Evolutionary conservation across 192 early-diverging fungal genomes (phyloP).

Genomic region (Backusella tarrabulga): DNA sequence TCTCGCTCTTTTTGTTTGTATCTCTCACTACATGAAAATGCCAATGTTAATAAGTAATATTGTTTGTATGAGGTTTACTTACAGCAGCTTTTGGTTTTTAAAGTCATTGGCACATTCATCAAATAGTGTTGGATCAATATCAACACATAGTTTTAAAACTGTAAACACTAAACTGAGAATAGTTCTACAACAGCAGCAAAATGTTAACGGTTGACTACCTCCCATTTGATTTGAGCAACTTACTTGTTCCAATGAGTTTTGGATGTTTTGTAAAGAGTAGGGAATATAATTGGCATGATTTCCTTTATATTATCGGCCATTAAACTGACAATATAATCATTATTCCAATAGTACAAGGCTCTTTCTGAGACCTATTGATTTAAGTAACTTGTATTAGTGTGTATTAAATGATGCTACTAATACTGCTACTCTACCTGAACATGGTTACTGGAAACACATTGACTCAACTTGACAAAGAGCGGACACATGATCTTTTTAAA

Average conservation of each 20-base stretch:
- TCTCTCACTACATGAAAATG: slow-evolving; percentile 58
- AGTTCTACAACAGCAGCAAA: slow-evolving; percentile 45
- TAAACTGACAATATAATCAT: slow-evolving; percentile 86
- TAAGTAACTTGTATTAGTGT: background rate
- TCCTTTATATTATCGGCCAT: slow-evolving; percentile 82
- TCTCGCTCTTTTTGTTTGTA: slow-evolving; percentile 81
- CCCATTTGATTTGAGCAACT: background rate
- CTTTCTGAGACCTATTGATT: slow-evolving; percentile 71
- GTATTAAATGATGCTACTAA: background rate
- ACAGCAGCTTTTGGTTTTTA: slow-evolving; percentile 70
- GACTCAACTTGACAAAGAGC: slow-evolving; percentile 82
- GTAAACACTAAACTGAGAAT: slow-evolving; percentile 92
- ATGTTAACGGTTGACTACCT: too few species aligned
- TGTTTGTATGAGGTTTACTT: slow-evolving; percentile 12
- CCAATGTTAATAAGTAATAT: background rate
- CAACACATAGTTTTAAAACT: slow-evolving; percentile 88
- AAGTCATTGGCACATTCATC: slow-evolving; percentile 87
- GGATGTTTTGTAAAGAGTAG: slow-evolving; percentile 82
- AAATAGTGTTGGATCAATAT: slow-evolving; percentile 84
- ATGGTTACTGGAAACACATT: slow-evolving; percentile 83
- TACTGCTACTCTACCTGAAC: slow-evolving; percentile 62
- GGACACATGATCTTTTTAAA: slow-evolving; percentile 80
- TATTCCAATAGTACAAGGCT: slow-evolving; percentile 91
- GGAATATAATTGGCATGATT: slow-evolving; percentile 86
- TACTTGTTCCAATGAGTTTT: slow-evolving; percentile 91